phyloP scores from a whole-genome alignment of 257 asterid species.

The Cordia subcordata region DNA sequence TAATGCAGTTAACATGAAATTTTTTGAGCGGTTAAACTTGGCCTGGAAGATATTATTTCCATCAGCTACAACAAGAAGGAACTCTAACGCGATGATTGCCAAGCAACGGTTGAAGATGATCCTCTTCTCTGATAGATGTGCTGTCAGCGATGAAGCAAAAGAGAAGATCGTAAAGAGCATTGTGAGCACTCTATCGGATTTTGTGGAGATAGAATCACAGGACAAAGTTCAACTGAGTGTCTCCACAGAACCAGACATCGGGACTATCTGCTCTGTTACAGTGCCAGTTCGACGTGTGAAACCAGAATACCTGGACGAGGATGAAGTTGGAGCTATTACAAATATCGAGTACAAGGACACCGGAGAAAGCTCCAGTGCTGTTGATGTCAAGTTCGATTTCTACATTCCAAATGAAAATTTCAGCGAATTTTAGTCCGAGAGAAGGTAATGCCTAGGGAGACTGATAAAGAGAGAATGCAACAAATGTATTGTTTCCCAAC shows the following conservation, averaged over 20 bases:
- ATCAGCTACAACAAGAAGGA: slow-evolving; percentile 48
- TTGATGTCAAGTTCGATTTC: slow-evolving; percentile 92
- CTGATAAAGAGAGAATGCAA: background rate
- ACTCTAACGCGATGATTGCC: slow-evolving; percentile 83
- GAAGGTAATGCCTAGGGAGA: background rate
- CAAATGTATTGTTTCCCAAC: slow-evolving; percentile 1
- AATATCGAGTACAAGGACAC: slow-evolving; percentile 73
- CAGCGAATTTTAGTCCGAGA: slow-evolving; percentile 25
- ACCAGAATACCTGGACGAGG: slow-evolving; percentile 67
- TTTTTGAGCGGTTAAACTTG: slow-evolving; percentile 72
- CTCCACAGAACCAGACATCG: slow-evolving; percentile 79
- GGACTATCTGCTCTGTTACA: slow-evolving; percentile 79
- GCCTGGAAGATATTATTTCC: slow-evolving; percentile 96
- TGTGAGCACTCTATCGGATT: slow-evolving; percentile 70
- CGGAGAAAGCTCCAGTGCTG: slow-evolving; percentile 78
- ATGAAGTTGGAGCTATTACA: slow-evolving; percentile 65
- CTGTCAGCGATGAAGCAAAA: slow-evolving; percentile 92
- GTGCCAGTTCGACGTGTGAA: slow-evolving; percentile 72
- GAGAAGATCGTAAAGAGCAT: slow-evolving; percentile 83
- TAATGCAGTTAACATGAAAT: slow-evolving; percentile 61
- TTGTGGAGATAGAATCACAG: slow-evolving; percentile 92
- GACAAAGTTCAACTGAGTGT: slow-evolving; percentile 87
- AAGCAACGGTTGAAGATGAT: slow-evolving; percentile 89
- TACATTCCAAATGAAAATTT: slow-evolving; percentile 56
- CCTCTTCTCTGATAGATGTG: slow-evolving; percentile 91